These are phyloP conservation scores for Grosmannia serpens DNA, from an alignment of 2,329 filamentous ascomycete genomes.

Conservation along the genomic window DNA sequence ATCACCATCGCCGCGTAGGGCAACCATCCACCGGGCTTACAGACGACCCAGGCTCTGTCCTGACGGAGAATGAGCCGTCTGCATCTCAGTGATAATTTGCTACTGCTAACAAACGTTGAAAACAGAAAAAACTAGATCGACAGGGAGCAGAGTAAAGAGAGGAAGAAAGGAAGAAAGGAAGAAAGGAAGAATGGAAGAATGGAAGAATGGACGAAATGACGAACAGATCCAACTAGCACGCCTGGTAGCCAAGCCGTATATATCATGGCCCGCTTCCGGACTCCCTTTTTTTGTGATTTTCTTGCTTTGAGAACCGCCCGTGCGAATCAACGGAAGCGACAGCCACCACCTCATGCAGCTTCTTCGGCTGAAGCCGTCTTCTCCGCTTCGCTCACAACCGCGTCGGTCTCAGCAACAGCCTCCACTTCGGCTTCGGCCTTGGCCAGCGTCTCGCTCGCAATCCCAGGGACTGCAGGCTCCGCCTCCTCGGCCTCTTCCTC, in stretches of 20 bases:
- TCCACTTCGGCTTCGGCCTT: neutral
- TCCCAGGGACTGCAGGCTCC: slow-evolving; percentile 1
- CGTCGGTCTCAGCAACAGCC: neutral
- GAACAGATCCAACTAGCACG: neutral
- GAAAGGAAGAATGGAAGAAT: neutral
- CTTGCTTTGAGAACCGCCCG: neutral
- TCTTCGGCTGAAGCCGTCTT: neutral
- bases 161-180: neutral
- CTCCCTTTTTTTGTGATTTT: neutral
- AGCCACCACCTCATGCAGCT: neutral
- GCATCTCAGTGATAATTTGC: neutral
- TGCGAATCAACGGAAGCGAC: neutral
- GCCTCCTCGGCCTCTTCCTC: slow-evolving; percentile 2
- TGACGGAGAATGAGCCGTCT: neutral
- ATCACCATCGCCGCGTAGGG: neutral
- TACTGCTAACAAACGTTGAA: neutral
- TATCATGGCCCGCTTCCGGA: neutral
- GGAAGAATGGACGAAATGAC: neutral
- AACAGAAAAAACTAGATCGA: neutral
- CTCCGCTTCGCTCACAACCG: neutral
- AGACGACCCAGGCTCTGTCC: neutral
- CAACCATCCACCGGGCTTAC: neutral
- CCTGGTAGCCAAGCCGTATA: neutral
- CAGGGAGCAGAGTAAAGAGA: too few relatives aligned
- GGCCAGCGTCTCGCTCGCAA: slow-evolving; percentile 1